These are phyloP conservation scores for Aspergillus bombycis DNA, from an alignment of 2,329 filamentous ascomycete genomes.

Conservation along the genomic window DNA sequence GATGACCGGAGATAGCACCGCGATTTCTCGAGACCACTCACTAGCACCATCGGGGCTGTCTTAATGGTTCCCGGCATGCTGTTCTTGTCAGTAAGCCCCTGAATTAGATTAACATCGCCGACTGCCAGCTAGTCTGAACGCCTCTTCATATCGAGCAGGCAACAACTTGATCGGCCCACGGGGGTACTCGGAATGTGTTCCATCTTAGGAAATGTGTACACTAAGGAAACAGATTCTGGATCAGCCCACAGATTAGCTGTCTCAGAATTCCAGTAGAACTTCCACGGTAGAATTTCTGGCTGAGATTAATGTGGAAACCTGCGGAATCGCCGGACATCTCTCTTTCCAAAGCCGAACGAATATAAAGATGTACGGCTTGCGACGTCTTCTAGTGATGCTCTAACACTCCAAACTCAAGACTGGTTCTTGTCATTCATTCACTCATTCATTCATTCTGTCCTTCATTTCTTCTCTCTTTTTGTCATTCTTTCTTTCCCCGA, in stretches of 20 bases:
- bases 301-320: constrained; percentile 1
- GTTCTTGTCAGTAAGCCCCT: neutral
- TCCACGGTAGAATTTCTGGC: neutral
- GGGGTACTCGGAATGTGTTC: neutral
- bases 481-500: constrained; percentile 22
- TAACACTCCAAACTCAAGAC: constrained; percentile 13
- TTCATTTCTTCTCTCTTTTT: constrained; percentile 18
- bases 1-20: neutral
- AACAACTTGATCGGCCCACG: neutral
- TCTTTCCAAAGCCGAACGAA: neutral
- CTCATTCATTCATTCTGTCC: constrained; percentile 10
- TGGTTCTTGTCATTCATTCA: constrained; percentile 16
- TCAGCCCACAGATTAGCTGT: constrained; percentile 4
- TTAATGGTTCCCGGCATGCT: neutral
- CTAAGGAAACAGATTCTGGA: neutral
- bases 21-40: too few species aligned
- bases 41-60: neutral
- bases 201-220: neutral
- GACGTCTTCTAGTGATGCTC: neutral
- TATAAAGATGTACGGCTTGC: neutral
- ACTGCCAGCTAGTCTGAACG: neutral
- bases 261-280: neutral
- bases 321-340: neutral
- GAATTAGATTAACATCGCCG: neutral
- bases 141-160: neutral